A percentile compares a stretch with the other conserved stretches of the same genome.
phyloP scores from a whole-genome alignment of 1,284 basidiomycete species.

The Melampsora abietis-canadensis region DNA sequence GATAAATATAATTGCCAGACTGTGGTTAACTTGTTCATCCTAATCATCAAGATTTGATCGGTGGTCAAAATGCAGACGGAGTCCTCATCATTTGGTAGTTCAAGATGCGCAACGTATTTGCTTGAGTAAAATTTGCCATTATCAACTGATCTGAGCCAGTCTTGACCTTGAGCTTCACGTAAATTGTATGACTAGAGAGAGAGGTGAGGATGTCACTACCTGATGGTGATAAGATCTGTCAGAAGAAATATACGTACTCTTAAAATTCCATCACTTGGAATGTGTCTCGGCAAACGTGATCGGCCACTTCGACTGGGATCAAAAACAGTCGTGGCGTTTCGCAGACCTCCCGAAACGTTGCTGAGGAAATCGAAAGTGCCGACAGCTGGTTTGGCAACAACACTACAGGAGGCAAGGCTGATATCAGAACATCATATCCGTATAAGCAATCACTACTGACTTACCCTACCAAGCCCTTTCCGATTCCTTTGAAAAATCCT shows the following conservation, averaged over 20 bases:
- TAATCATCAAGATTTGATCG: constrained; percentile 74
- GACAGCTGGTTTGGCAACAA: constrained; percentile 91
- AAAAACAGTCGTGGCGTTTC: constrained; percentile 97
- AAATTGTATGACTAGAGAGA: constrained; percentile 70
- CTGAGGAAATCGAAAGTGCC: constrained; percentile 94
- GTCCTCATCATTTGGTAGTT: constrained; percentile 69
- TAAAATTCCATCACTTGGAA: constrained; percentile 79
- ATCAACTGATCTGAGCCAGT: constrained; percentile 89
- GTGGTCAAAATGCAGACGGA: constrained; percentile 79
- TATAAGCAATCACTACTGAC: constrained; percentile 49
- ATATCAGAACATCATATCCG: constrained; percentile 46
- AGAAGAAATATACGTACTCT: constrained; percentile 60
- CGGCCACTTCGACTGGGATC: constrained; percentile 88
- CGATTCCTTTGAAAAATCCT: constrained; percentile 96
- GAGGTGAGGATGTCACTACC: constrained; percentile 3
- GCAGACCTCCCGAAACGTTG: constrained; percentile 75
- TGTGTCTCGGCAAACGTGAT: constrained; percentile 79
- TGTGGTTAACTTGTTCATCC: constrained; percentile 76
- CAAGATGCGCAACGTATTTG: constrained; percentile 85
- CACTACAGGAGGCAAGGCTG: constrained; percentile 57
- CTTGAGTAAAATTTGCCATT: constrained; percentile 80
- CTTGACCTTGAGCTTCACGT: constrained; percentile 88
- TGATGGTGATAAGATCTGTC: background rate
- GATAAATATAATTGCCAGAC: constrained; percentile 90
- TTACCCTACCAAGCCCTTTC: constrained; percentile 90